Percentiles rank a stretch among this genome's conserved stretches.
phyloP scores from a whole-genome alignment of 2,329 filamentous ascomycete genomes.

The Phyllosticta capitalensis region DNA sequence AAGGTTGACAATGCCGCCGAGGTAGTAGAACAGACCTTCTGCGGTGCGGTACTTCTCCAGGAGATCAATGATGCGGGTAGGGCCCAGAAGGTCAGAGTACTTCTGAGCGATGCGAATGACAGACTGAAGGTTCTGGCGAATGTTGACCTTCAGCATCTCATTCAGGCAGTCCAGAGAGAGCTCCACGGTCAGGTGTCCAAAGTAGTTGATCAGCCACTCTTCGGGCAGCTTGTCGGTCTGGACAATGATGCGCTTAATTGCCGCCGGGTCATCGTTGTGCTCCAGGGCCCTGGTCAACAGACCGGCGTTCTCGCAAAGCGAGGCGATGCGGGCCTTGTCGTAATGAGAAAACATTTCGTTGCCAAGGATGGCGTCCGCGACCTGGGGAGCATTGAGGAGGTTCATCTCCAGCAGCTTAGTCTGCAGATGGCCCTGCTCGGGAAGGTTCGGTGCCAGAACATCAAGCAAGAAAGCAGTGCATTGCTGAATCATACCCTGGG shows the following conservation, averaged over 20 bases:
- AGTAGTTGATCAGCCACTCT: slow-evolving; percentile 88
- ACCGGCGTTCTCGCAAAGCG: slow-evolving; percentile 86
- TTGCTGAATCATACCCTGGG: slow-evolving; percentile 94
- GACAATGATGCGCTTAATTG: slow-evolving; percentile 82
- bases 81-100: slow-evolving; percentile 87
- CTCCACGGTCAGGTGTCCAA: slow-evolving; percentile 88
- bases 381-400: slow-evolving; percentile 87
- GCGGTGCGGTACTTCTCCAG: slow-evolving; percentile 97
- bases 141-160: slow-evolving; percentile 93
- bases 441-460: slow-evolving; percentile 86
- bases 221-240: slow-evolving; percentile 80
- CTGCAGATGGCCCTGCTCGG: slow-evolving; percentile 87
- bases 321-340: slow-evolving; percentile 79
- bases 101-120: slow-evolving; percentile 96
- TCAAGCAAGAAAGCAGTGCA: slow-evolving; percentile 97
- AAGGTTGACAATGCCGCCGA: slow-evolving; percentile 94
- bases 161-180: slow-evolving; percentile 90
- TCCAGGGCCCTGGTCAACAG: slow-evolving; percentile 65
- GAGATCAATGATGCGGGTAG: slow-evolving; percentile 80
- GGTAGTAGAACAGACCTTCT: slow-evolving; percentile 95
- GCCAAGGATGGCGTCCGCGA: slow-evolving; percentile 92
- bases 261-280: slow-evolving; percentile 82
- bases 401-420: slow-evolving; percentile 98
- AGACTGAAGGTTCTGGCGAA: slow-evolving; percentile 89
- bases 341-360: slow-evolving; percentile 99